phyloP scores from a whole-genome alignment of 345 rosid genomes.

The Rhizophora mangle region DNA sequence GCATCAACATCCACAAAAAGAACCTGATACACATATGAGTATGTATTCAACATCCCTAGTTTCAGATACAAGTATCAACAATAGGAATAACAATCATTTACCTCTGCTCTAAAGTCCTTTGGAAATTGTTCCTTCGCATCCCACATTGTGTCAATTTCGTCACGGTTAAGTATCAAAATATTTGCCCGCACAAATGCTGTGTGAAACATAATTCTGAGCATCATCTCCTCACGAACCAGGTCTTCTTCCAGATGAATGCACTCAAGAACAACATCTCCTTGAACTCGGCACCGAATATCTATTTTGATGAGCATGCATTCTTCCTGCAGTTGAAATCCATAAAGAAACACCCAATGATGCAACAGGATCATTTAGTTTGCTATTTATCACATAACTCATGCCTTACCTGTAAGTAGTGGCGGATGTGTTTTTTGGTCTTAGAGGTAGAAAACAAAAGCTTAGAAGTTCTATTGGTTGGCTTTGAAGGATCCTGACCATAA shows the following conservation, averaged over 20 bases:
- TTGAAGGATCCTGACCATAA: constrained; percentile 81
- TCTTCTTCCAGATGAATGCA: constrained; percentile 80
- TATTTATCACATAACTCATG: constrained; percentile 14
- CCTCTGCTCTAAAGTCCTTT: constrained; percentile 95
- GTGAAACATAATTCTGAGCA: constrained; percentile 89
- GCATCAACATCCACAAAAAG: constrained; percentile 79
- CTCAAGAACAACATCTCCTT: constrained; percentile 95
- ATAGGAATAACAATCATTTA: constrained; percentile 35
- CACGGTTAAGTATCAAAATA: constrained; percentile 64
- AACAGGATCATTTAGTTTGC: constrained; percentile 14
- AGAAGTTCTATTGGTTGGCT: constrained; percentile 73
- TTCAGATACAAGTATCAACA: constrained; percentile 22
- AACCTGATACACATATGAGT: constrained; percentile 79
- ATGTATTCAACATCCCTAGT: constrained; percentile 64
- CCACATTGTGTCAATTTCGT: constrained; percentile 83
- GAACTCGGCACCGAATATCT: constrained; percentile 76
- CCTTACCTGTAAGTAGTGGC: constrained; percentile 65
- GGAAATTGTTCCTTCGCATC: constrained; percentile 75
- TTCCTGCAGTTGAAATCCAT: constrained; percentile 53
- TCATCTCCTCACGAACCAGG: constrained; percentile 62
- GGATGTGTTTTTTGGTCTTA: constrained; percentile 57
- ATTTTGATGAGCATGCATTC: constrained; percentile 75
- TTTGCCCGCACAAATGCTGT: constrained; percentile 84
- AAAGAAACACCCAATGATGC: constrained; percentile 25
- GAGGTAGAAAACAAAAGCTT: constrained; percentile 77